A percentile compares a stretch with the other conserved stretches of the same genome.
These are phyloP conservation scores for Pyricularia grisea DNA, from an alignment of 2,329 filamentous ascomycete species.

Conservation along the genomic window DNA sequence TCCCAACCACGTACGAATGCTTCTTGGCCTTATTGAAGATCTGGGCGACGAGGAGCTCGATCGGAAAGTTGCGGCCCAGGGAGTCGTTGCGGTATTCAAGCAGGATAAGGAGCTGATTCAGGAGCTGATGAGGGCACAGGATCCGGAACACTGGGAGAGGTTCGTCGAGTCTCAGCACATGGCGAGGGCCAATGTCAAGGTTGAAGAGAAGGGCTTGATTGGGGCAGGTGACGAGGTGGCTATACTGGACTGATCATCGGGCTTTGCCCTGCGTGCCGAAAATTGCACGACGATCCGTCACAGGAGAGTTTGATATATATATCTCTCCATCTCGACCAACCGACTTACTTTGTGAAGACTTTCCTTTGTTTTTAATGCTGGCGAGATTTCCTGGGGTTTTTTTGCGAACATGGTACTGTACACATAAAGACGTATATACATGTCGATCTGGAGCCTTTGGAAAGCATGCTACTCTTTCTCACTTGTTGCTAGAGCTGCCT, in stretches of 20 bases:
- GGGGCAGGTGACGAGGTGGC: constrained; percentile 9
- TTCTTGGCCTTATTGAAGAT: constrained; percentile 55
- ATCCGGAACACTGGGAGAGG: constrained; percentile 55
- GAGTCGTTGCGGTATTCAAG: constrained; percentile 52
- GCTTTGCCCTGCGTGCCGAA: not conserved
- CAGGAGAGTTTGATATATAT: not conserved
- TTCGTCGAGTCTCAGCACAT: constrained; percentile 55
- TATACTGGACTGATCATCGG: not conserved
- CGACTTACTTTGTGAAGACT: not conserved
- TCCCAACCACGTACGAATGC: constrained; percentile 38
- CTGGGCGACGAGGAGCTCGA: constrained; percentile 50
- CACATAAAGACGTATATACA: not conserved
- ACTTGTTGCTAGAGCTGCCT: not conserved
- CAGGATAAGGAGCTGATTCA: constrained; percentile 44
- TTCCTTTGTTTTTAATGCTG: not conserved
- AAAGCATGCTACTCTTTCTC: not conserved
- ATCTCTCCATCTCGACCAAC: not conserved
- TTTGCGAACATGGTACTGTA: not conserved
- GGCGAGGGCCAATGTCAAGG: constrained; percentile 41
- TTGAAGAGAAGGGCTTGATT: constrained; percentile 7
- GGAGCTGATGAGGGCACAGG: constrained; percentile 43
- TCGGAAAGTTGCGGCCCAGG: constrained; percentile 43
- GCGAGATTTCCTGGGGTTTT: not conserved
- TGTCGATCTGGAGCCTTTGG: not conserved
- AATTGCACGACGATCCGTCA: not conserved